Conservation (phyloP, 2,329 filamentous ascomycete species). For the Dryadomyces sulphureus region DNA sequence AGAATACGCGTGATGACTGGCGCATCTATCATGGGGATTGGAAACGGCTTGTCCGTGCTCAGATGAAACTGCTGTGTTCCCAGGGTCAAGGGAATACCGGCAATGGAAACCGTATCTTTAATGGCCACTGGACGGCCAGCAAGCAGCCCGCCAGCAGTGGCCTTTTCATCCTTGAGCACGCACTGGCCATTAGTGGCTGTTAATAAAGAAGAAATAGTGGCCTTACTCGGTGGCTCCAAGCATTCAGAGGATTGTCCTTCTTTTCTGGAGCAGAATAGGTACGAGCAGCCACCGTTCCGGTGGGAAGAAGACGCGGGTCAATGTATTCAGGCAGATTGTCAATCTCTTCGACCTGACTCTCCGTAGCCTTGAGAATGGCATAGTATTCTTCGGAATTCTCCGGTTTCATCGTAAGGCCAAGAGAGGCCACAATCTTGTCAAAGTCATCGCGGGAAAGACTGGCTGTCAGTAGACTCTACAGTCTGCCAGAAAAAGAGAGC, state of each 20-base stretch:
- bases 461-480: neutral
- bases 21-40: slow-evolving; percentile 46
- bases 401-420: slow-evolving; percentile 9
- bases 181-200: slow-evolving; percentile 9
- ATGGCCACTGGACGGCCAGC: slow-evolving; percentile 60
- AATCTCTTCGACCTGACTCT: slow-evolving; percentile 14
- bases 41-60: slow-evolving; percentile 35
- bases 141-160: slow-evolving; percentile 30
- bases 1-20: slow-evolving; percentile 17
- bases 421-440: slow-evolving; percentile 4
- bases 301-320: slow-evolving; percentile 12
- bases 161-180: slow-evolving; percentile 11
- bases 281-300: slow-evolving; percentile 6
- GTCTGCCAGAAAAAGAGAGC: neutral
- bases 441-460: slow-evolving; percentile 8
- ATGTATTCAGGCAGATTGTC: slow-evolving; percentile 15
- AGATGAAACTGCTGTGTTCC: slow-evolving; percentile 27
- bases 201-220: neutral
- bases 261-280: slow-evolving; percentile 12
- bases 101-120: slow-evolving; percentile 63
- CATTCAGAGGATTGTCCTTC: slow-evolving; percentile 18
- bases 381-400: slow-evolving; percentile 17
- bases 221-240: slow-evolving; percentile 17
- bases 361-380: slow-evolving; percentile 14
- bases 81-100: slow-evolving; percentile 44